Evolutionary conservation across 2,329 filamentous ascomycete genomes (phyloP), one percentile per base, ranked within the genome.

Genomic region (Aspergillus terreus): DNA sequence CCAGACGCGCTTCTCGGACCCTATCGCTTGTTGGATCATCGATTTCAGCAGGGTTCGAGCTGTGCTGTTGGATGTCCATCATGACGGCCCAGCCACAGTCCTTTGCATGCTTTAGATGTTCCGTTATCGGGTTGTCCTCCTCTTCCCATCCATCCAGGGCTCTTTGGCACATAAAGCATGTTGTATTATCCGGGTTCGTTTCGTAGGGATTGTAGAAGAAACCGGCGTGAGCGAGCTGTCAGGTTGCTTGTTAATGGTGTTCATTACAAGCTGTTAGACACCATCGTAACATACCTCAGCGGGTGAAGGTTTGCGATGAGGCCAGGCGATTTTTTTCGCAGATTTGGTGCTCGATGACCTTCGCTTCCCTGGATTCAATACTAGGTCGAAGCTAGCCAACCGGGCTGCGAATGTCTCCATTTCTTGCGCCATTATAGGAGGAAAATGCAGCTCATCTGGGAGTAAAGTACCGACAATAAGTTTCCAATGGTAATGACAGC

Each of bases 101-200:
- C 1, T 84, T 81, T 2, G 90, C 87, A 67, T 96, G 89, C 58
- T 85, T 89, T 27, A 96, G 69, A 71, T 99, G 94, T 67, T 99
- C 94, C 46, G 80, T 79, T 4, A 95, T 77, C 0, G 94, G 90
- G 54, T 90, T 83, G 66, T 99, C 94, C 19, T 85, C 84, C 36
- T 86, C 80, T 63, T 97, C 92, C 94, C 94, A 99, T 53, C 91
- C 92, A 67, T 95, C 91, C 11, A 99, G 80, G 50, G 86, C 83
- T 67, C 90, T 88, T 56, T 84, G 77, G 74, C 94, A 99, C 35
- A 91, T 79, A 71, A 95, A 97, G 70, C 94, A 99, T 60, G 84
- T 82, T 44, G 89, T 89, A 70, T 97, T 97, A 70, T 99, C 94
- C 35, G 86, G 86, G 64, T 85, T 88, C 44, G 83, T 80, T 47